phyloP scores from a whole-genome alignment of 2,329 filamentous ascomycete genomes.

The Botrytis byssoidea region DNA sequence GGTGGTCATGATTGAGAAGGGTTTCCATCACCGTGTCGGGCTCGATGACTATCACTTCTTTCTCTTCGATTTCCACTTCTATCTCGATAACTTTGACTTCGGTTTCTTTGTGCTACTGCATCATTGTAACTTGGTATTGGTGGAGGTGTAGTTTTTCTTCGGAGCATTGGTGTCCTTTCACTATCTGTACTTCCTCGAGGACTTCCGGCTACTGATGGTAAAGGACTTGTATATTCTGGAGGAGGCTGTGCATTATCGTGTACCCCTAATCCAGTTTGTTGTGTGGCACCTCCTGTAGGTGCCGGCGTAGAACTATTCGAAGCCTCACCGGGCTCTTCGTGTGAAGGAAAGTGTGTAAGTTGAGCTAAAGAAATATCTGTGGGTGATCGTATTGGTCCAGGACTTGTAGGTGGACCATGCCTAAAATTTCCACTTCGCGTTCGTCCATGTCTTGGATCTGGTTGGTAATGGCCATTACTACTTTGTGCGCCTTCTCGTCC shows the following conservation, averaged over 20 bases:
- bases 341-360: constrained; percentile 66
- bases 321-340: constrained; percentile 61
- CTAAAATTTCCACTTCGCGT: constrained; percentile 77
- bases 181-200: constrained; percentile 51
- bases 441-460: constrained; percentile 59
- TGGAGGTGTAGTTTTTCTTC: constrained; percentile 35
- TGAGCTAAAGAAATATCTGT: constrained; percentile 95
- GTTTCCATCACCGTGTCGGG: constrained; percentile 22
- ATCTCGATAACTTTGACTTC: constrained; percentile 29
- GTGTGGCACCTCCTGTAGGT: constrained; percentile 26
- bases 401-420: constrained; percentile 71
- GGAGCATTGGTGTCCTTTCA: constrained; percentile 54
- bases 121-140: constrained; percentile 41
- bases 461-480: constrained; percentile 43
- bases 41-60: constrained; percentile 27
- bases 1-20: constrained; percentile 28
- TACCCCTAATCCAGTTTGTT: constrained; percentile 28
- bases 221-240: constrained; percentile 69
- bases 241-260: constrained; percentile 60
- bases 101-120: constrained; percentile 36
- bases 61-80: constrained; percentile 24
- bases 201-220: constrained; percentile 50
- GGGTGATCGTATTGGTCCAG: constrained; percentile 84
- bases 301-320: constrained; percentile 40
- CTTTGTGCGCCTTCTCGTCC: constrained; percentile 58